Conservation (phyloP, 495 filamentous ascomycete genomes). For the Bacidia rubella region DNA sequence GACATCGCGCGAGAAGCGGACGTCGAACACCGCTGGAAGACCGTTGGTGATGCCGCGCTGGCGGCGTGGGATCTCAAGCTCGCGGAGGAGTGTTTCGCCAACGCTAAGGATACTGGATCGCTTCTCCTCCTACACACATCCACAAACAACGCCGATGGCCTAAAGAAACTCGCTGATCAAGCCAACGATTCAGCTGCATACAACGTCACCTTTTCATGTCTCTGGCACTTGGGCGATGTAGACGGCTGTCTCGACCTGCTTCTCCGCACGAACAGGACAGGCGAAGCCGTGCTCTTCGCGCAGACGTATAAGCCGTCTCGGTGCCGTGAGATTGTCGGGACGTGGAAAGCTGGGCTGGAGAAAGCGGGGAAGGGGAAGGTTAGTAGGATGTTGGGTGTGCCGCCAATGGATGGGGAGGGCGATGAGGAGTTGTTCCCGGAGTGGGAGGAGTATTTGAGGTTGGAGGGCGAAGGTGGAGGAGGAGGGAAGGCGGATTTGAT, state of each 20-base stretch:
- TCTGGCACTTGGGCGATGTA: constrained; percentile 78
- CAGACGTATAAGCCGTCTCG: constrained; percentile 86
- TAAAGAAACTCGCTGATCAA: constrained; percentile 54
- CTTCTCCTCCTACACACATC: constrained; percentile 77
- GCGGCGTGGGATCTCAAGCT: constrained; percentile 73
- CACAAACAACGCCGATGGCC: constrained; percentile 59
- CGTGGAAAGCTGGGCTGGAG: constrained; percentile 75
- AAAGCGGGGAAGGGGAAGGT: constrained; percentile 70
- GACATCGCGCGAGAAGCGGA: constrained; percentile 72
- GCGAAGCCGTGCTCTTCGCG: constrained; percentile 80
- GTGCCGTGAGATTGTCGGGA: constrained; percentile 49
- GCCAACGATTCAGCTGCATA: constrained; percentile 65
- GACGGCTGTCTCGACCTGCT: constrained; percentile 72
- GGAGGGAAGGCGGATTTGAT: constrained; percentile 11
- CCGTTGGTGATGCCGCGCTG: constrained; percentile 81
- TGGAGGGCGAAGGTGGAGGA: constrained; percentile 44
- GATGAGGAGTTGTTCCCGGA: constrained; percentile 91
- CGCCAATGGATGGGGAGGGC: constrained; percentile 43
- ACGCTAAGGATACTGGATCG: constrained; percentile 81
- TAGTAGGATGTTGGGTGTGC: constrained; percentile 68
- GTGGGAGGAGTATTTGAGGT: constrained; percentile 76
- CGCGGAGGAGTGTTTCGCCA: constrained; percentile 82
- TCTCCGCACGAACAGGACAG: constrained; percentile 56
- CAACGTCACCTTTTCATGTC: constrained; percentile 82
- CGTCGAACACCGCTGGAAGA: constrained; percentile 95